These are phyloP conservation scores for Cardamine resedifolia DNA, from an alignment of 345 rosid genomes.

Conservation along the genomic window DNA sequence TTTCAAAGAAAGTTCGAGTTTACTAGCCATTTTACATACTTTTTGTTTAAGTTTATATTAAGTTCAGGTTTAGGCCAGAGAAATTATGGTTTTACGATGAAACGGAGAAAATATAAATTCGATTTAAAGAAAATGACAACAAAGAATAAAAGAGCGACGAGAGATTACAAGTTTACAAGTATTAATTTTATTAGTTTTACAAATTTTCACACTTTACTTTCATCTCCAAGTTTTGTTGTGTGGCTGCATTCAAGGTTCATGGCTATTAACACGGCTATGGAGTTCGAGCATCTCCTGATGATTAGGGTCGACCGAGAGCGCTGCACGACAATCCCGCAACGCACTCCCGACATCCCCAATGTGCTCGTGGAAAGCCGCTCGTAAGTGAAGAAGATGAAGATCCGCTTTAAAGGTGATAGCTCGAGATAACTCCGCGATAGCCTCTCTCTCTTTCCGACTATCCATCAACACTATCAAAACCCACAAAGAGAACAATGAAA, in stretches of 20 bases:
- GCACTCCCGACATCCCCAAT: constrained; percentile 66
- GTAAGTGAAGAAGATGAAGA: constrained; percentile 84
- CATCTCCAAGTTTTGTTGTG: constrained; percentile 21
- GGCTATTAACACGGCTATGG: constrained; percentile 88
- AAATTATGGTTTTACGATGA: not conserved
- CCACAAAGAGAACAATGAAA: not conserved
- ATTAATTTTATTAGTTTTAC: constrained; percentile 9
- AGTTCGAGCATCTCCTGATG: constrained; percentile 95
- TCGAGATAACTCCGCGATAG: constrained; percentile 79
- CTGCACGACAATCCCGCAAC: constrained; percentile 88
- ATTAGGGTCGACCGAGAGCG: constrained; percentile 89
- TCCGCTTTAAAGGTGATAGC: constrained; percentile 93
- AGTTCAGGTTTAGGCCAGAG: not conserved
- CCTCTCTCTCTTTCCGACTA: constrained; percentile 78
- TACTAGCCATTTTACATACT: not conserved
- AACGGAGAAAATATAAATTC: not conserved
- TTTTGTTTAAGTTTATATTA: not conserved
- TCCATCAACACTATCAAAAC: constrained; percentile 82
- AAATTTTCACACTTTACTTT: constrained; percentile 32
- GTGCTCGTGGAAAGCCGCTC: constrained; percentile 95
- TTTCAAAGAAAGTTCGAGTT: not conserved
- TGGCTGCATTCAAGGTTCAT: constrained; percentile 57
- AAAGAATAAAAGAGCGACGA: constrained; percentile 12
- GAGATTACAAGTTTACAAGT: constrained; percentile 25
- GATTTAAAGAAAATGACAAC: constrained; percentile 9